These are phyloP conservation scores for Xylogone sp. DNA, from an alignment of 2,329 filamentous ascomycete genomes.

Conservation along the genomic window DNA sequence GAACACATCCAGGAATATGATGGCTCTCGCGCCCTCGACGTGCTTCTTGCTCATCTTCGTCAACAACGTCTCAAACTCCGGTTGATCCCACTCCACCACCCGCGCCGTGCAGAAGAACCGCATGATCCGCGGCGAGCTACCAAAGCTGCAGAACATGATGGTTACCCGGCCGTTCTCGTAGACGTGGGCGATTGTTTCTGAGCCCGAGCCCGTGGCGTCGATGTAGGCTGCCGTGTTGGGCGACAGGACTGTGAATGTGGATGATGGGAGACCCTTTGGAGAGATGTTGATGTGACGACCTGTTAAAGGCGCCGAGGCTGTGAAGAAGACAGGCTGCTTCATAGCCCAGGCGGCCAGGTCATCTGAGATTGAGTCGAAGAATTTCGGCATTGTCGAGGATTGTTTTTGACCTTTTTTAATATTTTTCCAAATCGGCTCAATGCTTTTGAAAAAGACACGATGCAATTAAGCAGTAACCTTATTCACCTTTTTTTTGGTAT, in stretches of 20 bases:
- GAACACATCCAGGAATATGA: conserved; percentile 59
- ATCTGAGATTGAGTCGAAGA: conserved; percentile 49
- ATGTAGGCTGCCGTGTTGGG: conserved; percentile 62
- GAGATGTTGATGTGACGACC: conserved; percentile 71
- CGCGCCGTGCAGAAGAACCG: conserved; percentile 57
- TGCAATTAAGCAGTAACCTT: no score
- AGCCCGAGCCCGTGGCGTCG: conserved; percentile 71
- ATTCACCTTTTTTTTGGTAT: no score
- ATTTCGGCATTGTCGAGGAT: conserved; percentile 49
- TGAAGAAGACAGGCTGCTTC: conserved; percentile 70
- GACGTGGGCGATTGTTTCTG: conserved; percentile 71
- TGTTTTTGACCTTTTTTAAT: neutral
- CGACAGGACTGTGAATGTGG: conserved; percentile 57
- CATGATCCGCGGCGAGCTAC: conserved; percentile 55
- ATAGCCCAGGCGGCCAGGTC: conserved; percentile 61
- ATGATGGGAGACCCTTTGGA: conserved; percentile 66
- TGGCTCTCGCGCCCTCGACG: conserved; percentile 50
- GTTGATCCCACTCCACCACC: conserved; percentile 57
- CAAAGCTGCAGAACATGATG: conserved; percentile 70
- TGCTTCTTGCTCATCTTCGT: conserved; percentile 39
- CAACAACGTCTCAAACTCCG: conserved; percentile 41
- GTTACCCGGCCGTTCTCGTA: conserved; percentile 75
- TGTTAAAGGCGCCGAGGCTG: conserved; percentile 66
- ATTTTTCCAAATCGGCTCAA: neutral
- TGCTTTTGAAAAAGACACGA: no score